phyloP scores from a whole-genome alignment of 768 basidiomycete species.

The Chalciporus chontae region DNA sequence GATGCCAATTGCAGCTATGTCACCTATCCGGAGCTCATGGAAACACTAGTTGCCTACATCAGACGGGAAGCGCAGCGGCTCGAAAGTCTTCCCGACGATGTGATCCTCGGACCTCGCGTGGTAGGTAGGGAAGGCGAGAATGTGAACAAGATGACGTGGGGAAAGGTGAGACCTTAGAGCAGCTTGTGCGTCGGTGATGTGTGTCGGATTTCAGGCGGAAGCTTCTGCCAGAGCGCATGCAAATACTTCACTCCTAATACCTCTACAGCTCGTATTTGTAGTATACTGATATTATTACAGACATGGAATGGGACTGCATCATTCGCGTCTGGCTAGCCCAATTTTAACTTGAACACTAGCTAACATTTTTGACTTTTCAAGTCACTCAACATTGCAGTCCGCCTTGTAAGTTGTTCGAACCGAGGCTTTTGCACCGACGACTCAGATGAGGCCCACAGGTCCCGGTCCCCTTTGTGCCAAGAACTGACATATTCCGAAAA shows the following conservation, averaged over 20 bases:
- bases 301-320: neutral
- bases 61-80: conserved; percentile 70
- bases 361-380: too few relatives aligned
- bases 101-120: conserved; percentile 29
- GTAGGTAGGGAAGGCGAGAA: conserved; percentile 33
- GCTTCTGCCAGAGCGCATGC: neutral
- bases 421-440: too few relatives aligned
- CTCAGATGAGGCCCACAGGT: too few relatives aligned
- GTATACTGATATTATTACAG: neutral
- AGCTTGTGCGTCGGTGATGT: neutral
- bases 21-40: conserved; percentile 71
- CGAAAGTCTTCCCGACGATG: conserved; percentile 48
- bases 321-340: neutral
- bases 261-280: neutral
- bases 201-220: neutral
- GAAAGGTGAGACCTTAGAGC: conserved; percentile 18
- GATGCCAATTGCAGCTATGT: conserved; percentile 54
- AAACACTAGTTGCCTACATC: conserved; percentile 63
- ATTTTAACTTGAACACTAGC: neutral
- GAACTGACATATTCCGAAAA: neutral
- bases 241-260: neutral
- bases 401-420: too few relatives aligned
- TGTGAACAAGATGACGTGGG: conserved; percentile 30
- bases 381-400: too few relatives aligned
- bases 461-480: too few relatives aligned